Evolutionary conservation across 2,329 filamentous ascomycete species (phyloP), one percentile per base, ranked within the genome.

Genomic region (Didymella arachidicola): DNA sequence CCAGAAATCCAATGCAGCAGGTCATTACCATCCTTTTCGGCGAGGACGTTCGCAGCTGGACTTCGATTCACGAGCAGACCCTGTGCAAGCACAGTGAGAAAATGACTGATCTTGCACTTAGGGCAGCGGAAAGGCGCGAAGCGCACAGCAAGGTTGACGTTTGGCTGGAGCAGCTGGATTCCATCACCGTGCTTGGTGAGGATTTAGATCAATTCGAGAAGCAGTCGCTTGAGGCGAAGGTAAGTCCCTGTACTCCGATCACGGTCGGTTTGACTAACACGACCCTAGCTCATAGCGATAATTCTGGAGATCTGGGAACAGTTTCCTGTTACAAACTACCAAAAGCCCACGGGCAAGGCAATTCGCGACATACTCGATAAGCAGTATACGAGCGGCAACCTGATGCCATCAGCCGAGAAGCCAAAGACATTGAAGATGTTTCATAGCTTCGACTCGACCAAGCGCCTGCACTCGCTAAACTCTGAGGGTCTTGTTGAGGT

Each of bases 21-120:
- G 48, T 57, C 11, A 53, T 69, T 8, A 65, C 51, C 2, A 45
- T 72, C 11, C 48, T 63, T 18, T 67, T 52, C 25, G 69, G 66
- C 2, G 19, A 53, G 0, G 25, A 62, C 5, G 53, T 68, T 5
- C 36, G 29, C 5, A 25, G 36, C 5, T 57, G 53, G 19, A 45
- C 47, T 14, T 42, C 43, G 1, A 34, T 68, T 2, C 64, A 67
- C 19, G 36, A 69, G 11, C 52, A 59, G 18, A 14, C 64, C 0
- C 44, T 72, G 0, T 59, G 60, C 34, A 46, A 50, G 12, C 39
- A 67, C 48, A 72, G 70, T 36, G 42, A 25, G 22, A 39, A 34
- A 10, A 58, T 45, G 7, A 25, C 1, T 2, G 38, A 22, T 1
- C 26, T 14, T n/a, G 68, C 53, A 26, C 16, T 8, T 11, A 59